Evolutionary conservation across 1,139 yeast species (phyloP), one percentile per base, ranked within the genome.

Genomic region (Candida neerlandica): DNA sequence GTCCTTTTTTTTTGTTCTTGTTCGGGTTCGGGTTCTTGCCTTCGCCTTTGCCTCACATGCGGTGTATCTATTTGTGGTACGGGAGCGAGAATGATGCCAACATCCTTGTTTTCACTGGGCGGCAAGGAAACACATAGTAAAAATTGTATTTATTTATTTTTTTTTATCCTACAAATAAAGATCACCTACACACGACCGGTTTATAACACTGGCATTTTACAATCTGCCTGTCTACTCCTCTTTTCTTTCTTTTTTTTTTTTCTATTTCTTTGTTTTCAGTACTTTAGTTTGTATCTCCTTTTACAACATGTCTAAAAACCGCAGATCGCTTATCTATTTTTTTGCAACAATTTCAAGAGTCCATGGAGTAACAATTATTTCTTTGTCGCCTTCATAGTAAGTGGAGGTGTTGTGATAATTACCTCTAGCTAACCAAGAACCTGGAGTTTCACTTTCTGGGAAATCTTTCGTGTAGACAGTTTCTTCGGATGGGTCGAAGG

Each of bases 361-460:
- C 80, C 80, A 75, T 32, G 66, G 69, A 41, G 56, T 61, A 19
- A 54, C 54, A 44, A 62, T 56, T 53, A 70, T 65, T 38, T 57
- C 65, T 49, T 68, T 67, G 18, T 62, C 77, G 32, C 64, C 69
- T 23, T 70, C 66, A 45, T 52, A 64, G 59, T 73, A 75, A 26
- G 71, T 69, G 27, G 75, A 69, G 9, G 60, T 59, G 50, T 73
- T 71, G 11, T 65, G 64, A 58, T 64, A 69, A 33, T 56, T 54
- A 14, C 77, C 78, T 64, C 79, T 71, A 47, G 69, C 58, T 43
- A 74, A 61, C 58, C 67, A 73, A 21, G 79, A 78, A 49, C 72
- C 69, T 12, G 80, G 80, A 43, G 78, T 67, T 15, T 62, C 61
- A 50, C 74, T 78, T 50, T 65, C 67, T 15, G 69, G 70, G 56